Conservation (phyloP, 1,284 basidiomycete genomes). For the Irpex rosettiformis region DNA sequence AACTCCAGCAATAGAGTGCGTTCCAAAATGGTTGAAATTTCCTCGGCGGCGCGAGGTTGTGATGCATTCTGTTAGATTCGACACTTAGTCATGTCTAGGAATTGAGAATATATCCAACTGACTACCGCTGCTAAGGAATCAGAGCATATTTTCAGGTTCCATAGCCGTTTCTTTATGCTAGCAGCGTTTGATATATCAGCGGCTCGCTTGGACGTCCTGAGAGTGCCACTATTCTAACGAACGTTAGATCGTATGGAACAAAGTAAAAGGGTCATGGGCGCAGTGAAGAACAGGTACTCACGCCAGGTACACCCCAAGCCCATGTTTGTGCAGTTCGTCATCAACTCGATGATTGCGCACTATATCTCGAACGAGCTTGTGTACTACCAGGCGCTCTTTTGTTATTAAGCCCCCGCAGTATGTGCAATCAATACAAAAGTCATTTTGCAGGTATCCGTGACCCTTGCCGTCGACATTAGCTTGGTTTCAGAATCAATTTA, state of each 20-base stretch:
- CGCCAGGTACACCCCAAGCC: conserved; percentile 12
- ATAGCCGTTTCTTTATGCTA: background rate
- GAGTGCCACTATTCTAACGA: conserved; percentile 6
- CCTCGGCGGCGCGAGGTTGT: background rate
- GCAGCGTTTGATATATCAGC: background rate
- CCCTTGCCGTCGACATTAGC: conserved; percentile 7
- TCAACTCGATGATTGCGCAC: conserved; percentile 9
- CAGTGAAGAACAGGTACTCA: conserved; percentile 1
- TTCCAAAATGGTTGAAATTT: background rate
- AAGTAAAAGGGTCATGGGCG: background rate
- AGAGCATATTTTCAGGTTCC: background rate
- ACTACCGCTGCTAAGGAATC: background rate
- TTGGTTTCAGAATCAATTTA: background rate
- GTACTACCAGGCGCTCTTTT: conserved; percentile 13
- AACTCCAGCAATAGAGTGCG: background rate
- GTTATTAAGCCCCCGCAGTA: conserved; percentile 7
- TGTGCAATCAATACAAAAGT: conserved; percentile 10
- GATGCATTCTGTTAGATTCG: background rate
- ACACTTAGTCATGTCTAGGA: background rate
- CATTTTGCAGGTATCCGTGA: conserved; percentile 14
- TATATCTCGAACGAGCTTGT: conserved; percentile 17
- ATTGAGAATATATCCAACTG: background rate
- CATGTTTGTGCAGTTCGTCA: conserved; percentile 5
- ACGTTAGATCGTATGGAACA: background rate
- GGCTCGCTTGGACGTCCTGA: conserved; percentile 4